A percentile compares a stretch with the other conserved stretches of the same genome.
These are phyloP conservation scores for Tylopilus sp. DNA, from an alignment of 1,284 basidiomycete species.

Conservation along the genomic window DNA sequence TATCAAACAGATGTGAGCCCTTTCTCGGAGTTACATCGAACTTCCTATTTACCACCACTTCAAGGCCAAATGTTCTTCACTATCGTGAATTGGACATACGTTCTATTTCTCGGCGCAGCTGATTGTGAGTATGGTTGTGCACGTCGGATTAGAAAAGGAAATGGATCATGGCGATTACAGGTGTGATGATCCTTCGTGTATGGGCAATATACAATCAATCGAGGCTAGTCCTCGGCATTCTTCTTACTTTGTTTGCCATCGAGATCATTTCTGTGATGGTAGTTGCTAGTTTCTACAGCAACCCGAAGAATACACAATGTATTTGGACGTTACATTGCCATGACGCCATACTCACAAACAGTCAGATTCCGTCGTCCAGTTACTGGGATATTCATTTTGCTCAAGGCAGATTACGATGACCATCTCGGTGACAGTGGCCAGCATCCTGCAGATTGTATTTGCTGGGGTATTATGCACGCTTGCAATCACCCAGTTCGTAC, in stretches of 20 bases:
- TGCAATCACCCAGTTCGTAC: neutral
- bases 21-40: neutral
- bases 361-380: neutral
- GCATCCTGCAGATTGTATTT: neutral
- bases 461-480: neutral
- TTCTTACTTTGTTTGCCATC: neutral
- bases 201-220: neutral
- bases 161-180: neutral
- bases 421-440: neutral
- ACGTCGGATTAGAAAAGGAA: neutral
- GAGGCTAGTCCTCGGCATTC: neutral
- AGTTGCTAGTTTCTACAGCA: neutral
- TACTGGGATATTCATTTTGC: neutral
- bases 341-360: neutral
- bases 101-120: neutral
- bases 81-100: neutral
- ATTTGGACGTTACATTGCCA: neutral
- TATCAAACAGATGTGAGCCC: neutral
- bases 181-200: neutral
- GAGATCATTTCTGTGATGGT: neutral
- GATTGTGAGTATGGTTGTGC: neutral
- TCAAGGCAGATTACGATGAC: fast-evolving
- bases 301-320: neutral
- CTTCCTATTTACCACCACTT: neutral
- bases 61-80: neutral